Evolutionary conservation across 2,329 filamentous ascomycete species (phyloP).

Genomic region (Cytospora mali): DNA sequence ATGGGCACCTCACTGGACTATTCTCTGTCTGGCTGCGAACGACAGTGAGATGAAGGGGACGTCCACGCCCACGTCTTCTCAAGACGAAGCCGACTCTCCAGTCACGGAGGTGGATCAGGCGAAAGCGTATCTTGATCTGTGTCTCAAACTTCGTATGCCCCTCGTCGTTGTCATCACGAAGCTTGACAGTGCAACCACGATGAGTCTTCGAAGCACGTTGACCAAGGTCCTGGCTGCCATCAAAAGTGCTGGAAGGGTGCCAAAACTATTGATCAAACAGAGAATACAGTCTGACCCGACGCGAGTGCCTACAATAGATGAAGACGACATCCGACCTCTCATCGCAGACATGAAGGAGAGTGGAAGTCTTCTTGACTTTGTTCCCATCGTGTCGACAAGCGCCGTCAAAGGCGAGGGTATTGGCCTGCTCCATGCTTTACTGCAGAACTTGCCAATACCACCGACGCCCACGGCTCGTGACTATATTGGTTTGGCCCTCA

Average conservation of each 20-base stretch:
- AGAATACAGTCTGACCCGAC: conserved; percentile 55
- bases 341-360: conserved; percentile 53
- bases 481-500: conserved; percentile 56
- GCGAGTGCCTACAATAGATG: conserved; percentile 58
- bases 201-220: conserved; percentile 69
- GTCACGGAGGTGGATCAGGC: conserved; percentile 69
- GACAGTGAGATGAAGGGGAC: conserved; percentile 54
- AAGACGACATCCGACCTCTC: conserved; percentile 58
- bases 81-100: conserved; percentile 53
- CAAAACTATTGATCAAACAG: conserved; percentile 69
- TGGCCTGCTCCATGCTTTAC: conserved; percentile 76
- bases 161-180: conserved; percentile 87
- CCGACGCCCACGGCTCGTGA: conserved; percentile 55
- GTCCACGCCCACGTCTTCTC: conserved; percentile 45
- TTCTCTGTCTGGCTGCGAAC: conserved; percentile 85
- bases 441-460: conserved; percentile 75
- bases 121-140: conserved; percentile 80
- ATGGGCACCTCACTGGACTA: conserved; percentile 92
- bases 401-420: conserved; percentile 84
- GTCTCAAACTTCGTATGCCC: conserved; percentile 76
- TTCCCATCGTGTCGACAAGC: conserved; percentile 88
- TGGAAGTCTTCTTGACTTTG: conserved; percentile 51
- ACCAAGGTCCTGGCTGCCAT: conserved; percentile 74
- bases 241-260: conserved; percentile 73
- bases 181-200: conserved; percentile 79